These are phyloP conservation scores for Xylariaceae sp. DNA, from an alignment of 2,329 filamentous ascomycete species.

Conservation along the genomic window DNA sequence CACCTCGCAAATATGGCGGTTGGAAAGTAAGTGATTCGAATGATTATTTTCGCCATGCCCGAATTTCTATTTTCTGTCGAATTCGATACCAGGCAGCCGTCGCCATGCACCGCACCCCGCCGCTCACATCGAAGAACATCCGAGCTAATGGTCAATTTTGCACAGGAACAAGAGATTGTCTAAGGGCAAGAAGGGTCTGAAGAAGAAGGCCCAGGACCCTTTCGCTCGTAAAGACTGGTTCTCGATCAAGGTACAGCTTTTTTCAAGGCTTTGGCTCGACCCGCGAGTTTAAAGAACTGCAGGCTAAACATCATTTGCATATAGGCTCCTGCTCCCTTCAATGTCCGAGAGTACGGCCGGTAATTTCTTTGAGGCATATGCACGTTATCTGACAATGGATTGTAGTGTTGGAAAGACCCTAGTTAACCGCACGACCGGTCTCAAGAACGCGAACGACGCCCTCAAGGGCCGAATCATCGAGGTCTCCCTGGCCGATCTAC, in stretches of 20 bases:
- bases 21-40: conserved; percentile 67
- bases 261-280: neutral
- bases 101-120: conserved; percentile 31
- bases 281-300: neutral
- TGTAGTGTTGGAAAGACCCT: conserved; percentile 98
- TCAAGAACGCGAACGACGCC: conserved; percentile 99
- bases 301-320: conserved; percentile 36
- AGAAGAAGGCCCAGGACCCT: conserved; percentile 98
- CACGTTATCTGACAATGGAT: conserved; percentile 35
- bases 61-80: conserved; percentile 19
- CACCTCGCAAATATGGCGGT: conserved; percentile 78
- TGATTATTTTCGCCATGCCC: conserved; percentile 18
- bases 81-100: conserved; percentile 24
- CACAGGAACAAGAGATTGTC: conserved; percentile 99
- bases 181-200: conserved; percentile 99
- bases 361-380: conserved; percentile 18
- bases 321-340: conserved; percentile 92
- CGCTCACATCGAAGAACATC: conserved; percentile 22
- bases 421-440: conserved; percentile 98
- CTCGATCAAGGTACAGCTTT: conserved; percentile 79
- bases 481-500: conserved; percentile 97
- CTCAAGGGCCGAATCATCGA: conserved; percentile 99
- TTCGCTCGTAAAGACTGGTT: conserved; percentile 99
- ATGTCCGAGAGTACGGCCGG: conserved; percentile 86
- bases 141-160: conserved; percentile 39